These are phyloP conservation scores for Hypoxylon lenormandii DNA, from an alignment of 495 filamentous ascomycete species.

Conservation along the genomic window DNA sequence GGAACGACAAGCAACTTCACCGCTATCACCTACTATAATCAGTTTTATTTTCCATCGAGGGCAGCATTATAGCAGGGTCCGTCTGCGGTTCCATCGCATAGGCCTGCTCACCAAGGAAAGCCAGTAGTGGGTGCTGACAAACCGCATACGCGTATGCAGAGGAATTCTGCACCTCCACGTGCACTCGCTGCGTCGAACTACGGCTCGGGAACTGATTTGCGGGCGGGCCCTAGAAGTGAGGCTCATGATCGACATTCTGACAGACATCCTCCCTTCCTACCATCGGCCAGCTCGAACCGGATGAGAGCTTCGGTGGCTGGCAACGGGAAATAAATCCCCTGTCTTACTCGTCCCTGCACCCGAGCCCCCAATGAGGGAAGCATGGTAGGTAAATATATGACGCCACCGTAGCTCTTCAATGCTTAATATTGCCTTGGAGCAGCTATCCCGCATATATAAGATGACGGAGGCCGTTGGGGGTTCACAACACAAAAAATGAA, in stretches of 20 bases:
- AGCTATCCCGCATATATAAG: constrained; percentile 6
- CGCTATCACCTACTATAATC: constrained; percentile 46
- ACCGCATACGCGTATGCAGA: constrained; percentile 18
- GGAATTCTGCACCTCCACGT: constrained; percentile 35
- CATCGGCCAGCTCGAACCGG: constrained; percentile 18
- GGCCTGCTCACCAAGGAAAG: constrained; percentile 35
- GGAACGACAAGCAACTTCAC: constrained; percentile 17
- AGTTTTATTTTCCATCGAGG: constrained; percentile 36
- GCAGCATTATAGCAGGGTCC: constrained; percentile 40
- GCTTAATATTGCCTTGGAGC: background rate
- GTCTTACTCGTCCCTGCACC: constrained; percentile 27
- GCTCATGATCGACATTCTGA: constrained; percentile 40
- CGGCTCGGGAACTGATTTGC: constrained; percentile 41
- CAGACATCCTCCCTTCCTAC: constrained; percentile 28
- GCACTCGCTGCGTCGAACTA: constrained; percentile 35
- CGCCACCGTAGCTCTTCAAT: constrained; percentile 17
- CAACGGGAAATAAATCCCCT: constrained; percentile 15
- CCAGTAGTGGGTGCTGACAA: constrained; percentile 28
- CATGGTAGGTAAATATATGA: constrained; percentile 22
- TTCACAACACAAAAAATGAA: too few species aligned
- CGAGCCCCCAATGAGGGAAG: constrained; percentile 25
- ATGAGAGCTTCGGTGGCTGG: constrained; percentile 27
- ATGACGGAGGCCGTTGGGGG: constrained; percentile 5
- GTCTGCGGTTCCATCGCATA: constrained; percentile 47
- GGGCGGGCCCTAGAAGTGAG: constrained; percentile 32